Base-by-base conservation (phyloP, 257 asterid genomes). In the Lycium barbarum region DNA sequence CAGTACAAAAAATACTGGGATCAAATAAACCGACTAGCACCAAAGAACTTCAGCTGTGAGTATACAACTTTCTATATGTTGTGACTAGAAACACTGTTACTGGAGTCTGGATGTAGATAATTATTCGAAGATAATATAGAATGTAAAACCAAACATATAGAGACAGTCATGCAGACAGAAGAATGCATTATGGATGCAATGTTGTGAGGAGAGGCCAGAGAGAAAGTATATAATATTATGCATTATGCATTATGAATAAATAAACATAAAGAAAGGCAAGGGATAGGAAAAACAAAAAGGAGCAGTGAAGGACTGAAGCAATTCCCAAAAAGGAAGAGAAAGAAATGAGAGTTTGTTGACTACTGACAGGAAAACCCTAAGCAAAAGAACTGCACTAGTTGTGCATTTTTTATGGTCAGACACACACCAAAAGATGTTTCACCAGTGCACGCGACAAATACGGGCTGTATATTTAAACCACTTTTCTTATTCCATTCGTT, bases 371-470 rank as follows among this genome's bases (percentile, higher is more conserved):
- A 40, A 76, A 74, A 76, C 63, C 82, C 82, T 51, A 74, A 74
- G 45, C 45, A 66, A 20, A 20, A 49, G 54, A 49, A 49, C 55
- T 62, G 66, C 7, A 55, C 36, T 72, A 18, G 58, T 47, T 20
- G 82, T 76, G 82, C 82, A 76, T 76, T 49, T 76, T 51, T 76
- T 51, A 26, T 53, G 82, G 65, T 76, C 82, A 76, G 82, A 76
- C 63, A 26, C 82, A 72, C 79, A 70, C 79, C 53, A 47, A 47
- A 47, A 47, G 20, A 20, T 47, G 81, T 74, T 74, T 49, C 59
- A 6, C 43, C 82, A 84, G 86, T 88, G 90, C 90, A 91, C 94
- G 94, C 93, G 96, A 89, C 89, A 90, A 91, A 92, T 84, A 86
- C 92, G 93, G 94, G 92, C 79, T 80, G 68, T 35, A 38, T 47